phyloP scores from a whole-genome alignment of 2,329 filamentous ascomycete genomes.

The Xylariales sp. region DNA sequence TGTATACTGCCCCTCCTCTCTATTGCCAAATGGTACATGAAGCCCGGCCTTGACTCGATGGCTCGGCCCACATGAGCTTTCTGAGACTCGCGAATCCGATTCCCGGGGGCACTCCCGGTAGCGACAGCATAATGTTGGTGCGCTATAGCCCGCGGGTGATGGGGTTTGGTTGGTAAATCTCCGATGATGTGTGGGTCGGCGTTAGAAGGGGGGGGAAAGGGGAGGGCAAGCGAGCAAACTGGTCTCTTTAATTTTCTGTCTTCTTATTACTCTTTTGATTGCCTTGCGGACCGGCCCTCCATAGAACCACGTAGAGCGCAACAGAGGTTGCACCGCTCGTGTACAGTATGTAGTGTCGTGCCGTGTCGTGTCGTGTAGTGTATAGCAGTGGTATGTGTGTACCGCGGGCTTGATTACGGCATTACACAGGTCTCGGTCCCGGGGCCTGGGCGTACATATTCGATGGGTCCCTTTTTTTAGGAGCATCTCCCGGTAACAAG shows the following conservation, averaged over 20 bases:
- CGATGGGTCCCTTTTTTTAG: constrained; percentile 10
- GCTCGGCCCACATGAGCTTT: constrained; percentile 4
- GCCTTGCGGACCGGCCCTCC: neutral
- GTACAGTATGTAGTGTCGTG: too few relatives aligned
- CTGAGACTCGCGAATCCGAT: constrained; percentile 7
- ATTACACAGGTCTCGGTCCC: constrained; percentile 12
- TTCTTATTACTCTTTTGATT: constrained; percentile 6
- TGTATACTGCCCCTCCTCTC: neutral
- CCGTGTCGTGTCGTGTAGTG: too few relatives aligned
- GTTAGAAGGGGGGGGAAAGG: constrained; percentile 10
- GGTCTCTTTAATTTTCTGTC: neutral
- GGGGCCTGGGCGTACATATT: constrained; percentile 7
- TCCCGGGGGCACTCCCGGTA: constrained; percentile 21
- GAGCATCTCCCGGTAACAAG: constrained; percentile 15
- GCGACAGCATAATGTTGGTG: constrained; percentile 23
- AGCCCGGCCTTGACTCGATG: neutral
- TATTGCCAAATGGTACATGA: neutral
- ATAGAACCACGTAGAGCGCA: neutral
- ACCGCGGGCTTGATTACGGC: constrained; percentile 18
- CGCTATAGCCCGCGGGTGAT: constrained; percentile 14
- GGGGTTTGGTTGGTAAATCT: constrained; percentile 29
- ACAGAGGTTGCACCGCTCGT: constrained; percentile 8
- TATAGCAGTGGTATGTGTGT: constrained; percentile 1
- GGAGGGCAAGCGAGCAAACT: constrained; percentile 27
- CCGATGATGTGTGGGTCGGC: constrained; percentile 27